These are phyloP conservation scores for Tuber melanosporum DNA, from an alignment of 495 filamentous ascomycete genomes.

Conservation along the genomic window DNA sequence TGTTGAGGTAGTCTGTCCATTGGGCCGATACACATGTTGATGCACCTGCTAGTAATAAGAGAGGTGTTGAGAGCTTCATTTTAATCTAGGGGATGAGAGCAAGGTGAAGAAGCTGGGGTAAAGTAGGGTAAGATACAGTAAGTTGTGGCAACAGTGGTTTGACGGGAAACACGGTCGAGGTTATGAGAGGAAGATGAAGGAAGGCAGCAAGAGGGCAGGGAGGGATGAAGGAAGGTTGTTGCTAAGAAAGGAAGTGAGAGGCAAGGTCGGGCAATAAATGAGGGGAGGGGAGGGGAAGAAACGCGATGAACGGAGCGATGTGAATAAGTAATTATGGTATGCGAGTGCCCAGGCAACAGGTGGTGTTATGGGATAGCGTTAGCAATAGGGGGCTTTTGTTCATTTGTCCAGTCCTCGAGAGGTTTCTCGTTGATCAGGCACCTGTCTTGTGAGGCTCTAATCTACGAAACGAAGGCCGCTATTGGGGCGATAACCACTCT, in stretches of 20 bases:
- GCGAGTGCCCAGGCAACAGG: not conserved
- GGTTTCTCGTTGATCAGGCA: not conserved
- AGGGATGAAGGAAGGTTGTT: not conserved
- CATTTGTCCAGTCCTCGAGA: not conserved
- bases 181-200: not conserved
- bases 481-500: not conserved
- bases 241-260: not conserved
- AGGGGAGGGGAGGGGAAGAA: not conserved
- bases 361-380: conserved; percentile 2
- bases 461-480: not conserved
- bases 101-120: not conserved
- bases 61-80: conserved; percentile 30
- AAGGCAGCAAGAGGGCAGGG: not conserved
- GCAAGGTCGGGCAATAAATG: not conserved
- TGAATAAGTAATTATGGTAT: conserved; percentile 3
- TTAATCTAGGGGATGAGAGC: not conserved
- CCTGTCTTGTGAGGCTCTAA: not conserved
- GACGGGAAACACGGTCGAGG: not conserved
- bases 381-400: conserved; percentile 1
- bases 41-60: conserved; percentile 19
- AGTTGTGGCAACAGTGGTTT: not conserved
- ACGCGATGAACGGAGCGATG: not conserved
- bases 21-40: conserved; percentile 25
- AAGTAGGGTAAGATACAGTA: conserved; percentile 7
- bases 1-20: conserved; percentile 28